These are phyloP conservation scores for Globisporangium paddicum DNA, from an alignment of 352 stramenopile species.

Conservation along the genomic window DNA sequence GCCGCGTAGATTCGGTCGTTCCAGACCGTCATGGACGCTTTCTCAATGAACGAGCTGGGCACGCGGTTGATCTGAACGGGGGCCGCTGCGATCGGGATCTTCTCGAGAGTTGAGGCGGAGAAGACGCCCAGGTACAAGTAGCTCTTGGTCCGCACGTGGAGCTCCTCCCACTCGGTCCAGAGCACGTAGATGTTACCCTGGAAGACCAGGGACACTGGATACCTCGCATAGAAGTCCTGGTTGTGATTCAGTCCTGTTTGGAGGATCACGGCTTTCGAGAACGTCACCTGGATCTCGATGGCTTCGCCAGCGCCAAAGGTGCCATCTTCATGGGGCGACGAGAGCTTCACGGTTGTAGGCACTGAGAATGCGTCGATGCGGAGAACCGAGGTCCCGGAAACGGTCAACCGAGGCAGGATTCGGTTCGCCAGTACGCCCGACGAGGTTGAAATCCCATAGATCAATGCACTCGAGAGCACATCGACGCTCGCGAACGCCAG, in stretches of 20 bases:
- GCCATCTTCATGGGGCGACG: constrained; percentile 40
- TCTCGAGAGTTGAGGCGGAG: constrained; percentile 29
- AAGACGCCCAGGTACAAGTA: constrained; percentile 57
- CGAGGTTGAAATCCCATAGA: constrained; percentile 48
- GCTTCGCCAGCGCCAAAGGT: constrained; percentile 55
- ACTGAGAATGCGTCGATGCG: constrained; percentile 51
- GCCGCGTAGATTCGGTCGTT: constrained; percentile 47
- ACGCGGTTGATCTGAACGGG: constrained; percentile 36
- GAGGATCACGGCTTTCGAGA: constrained; percentile 59
- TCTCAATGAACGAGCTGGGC: constrained; percentile 48
- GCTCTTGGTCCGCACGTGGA: constrained; percentile 30
- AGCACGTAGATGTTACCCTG: constrained; percentile 48
- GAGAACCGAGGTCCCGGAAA: constrained; percentile 27
- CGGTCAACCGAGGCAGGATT: constrained; percentile 27
- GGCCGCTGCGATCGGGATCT: constrained; percentile 17
- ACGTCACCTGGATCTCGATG: constrained; percentile 62
- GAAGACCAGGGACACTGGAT: constrained; percentile 34
- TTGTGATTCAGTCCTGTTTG: constrained; percentile 61
- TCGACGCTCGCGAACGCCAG: constrained; percentile 45
- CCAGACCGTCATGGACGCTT: constrained; percentile 36
- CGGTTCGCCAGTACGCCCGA: constrained; percentile 24
- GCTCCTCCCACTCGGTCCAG: constrained; percentile 55
- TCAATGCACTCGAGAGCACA: constrained; percentile 29
- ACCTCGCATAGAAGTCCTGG: constrained; percentile 42
- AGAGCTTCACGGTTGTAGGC: constrained; percentile 54